These are phyloP conservation scores for Galerina sulciceps DNA, from an alignment of 768 basidiomycete species.

Conservation along the genomic window DNA sequence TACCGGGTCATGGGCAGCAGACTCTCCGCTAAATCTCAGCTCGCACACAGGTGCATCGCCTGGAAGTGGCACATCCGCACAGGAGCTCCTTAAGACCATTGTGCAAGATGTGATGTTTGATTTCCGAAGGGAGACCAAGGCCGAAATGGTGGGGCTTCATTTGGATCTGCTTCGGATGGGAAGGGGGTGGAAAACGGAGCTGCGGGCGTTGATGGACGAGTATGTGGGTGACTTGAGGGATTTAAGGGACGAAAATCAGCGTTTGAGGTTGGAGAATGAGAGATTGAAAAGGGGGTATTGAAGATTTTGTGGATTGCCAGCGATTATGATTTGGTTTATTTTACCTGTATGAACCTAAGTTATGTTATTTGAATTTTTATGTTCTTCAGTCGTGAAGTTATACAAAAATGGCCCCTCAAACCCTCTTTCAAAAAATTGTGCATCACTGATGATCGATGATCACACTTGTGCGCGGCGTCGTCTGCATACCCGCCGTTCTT, in stretches of 20 bases:
- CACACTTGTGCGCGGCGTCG: too few relatives aligned
- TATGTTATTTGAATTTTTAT: too few relatives aligned
- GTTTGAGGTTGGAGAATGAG: conserved; percentile 70
- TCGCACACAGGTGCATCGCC: conserved; percentile 15
- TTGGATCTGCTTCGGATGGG: conserved; percentile 76
- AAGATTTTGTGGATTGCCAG: background rate
- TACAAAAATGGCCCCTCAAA: too few relatives aligned
- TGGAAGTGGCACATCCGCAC: conserved; percentile 39
- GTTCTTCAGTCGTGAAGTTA: too few relatives aligned
- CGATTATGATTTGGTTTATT: too few relatives aligned
- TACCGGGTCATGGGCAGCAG: conserved; percentile 39
- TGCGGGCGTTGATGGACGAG: conserved; percentile 64
- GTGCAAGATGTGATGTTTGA: conserved; percentile 77
- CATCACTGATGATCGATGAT: too few relatives aligned
- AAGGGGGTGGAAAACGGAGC: conserved; percentile 66
- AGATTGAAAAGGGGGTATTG: conserved; percentile 48
- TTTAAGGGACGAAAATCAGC: conserved; percentile 70
- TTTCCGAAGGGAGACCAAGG: conserved; percentile 67
- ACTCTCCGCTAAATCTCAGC: conserved; percentile 39
- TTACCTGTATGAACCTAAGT: too few relatives aligned
- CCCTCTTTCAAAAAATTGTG: too few relatives aligned
- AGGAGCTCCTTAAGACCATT: conserved; percentile 66
- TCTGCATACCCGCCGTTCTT: too few relatives aligned
- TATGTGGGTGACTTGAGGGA: conserved; percentile 61
- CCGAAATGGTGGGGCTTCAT: conserved; percentile 78